Conservation (phyloP, 345 rosid genomes). For the Eucalyptus pauciflora region DNA sequence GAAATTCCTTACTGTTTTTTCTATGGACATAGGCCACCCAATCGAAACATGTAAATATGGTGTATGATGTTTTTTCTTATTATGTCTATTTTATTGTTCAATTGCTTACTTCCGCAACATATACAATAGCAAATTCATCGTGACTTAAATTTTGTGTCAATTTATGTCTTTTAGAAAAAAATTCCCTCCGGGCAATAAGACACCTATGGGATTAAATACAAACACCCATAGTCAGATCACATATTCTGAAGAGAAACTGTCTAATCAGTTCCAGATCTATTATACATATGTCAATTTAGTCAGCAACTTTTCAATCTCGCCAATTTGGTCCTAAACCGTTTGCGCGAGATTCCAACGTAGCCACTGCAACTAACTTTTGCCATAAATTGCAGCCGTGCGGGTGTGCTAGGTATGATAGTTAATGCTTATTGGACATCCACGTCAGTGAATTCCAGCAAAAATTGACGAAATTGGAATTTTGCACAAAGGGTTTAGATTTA, state of each 20-base stretch:
- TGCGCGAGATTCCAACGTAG: fast-evolving
- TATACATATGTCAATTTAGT: fast-evolving
- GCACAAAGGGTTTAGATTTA: fast-evolving
- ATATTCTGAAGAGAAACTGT: fast-evolving
- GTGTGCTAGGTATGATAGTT: fast-evolving
- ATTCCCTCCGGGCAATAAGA: neutral
- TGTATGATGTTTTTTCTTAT: too few species aligned
- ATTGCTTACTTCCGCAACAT: fast-evolving
- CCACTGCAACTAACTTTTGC: fast-evolving
- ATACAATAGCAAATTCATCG: fast-evolving
- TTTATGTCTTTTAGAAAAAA: neutral
- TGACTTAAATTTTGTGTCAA: neutral
- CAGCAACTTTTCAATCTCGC: fast-evolving
- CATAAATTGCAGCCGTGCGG: fast-evolving
- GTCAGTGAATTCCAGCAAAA: fast-evolving
- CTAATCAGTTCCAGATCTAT: fast-evolving
- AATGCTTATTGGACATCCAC: fast-evolving
- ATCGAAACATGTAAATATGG: fast-evolving
- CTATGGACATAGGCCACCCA: fast-evolving
- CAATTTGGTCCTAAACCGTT: fast-evolving
- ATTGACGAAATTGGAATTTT: fast-evolving
- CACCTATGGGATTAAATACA: fast-evolving
- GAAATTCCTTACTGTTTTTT: fast-evolving
- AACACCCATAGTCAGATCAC: neutral
- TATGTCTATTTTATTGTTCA: fast-evolving